Evolutionary conservation across 805 yeast genomes (phyloP).

Genomic region (Wickerhamia fluorescens): DNA sequence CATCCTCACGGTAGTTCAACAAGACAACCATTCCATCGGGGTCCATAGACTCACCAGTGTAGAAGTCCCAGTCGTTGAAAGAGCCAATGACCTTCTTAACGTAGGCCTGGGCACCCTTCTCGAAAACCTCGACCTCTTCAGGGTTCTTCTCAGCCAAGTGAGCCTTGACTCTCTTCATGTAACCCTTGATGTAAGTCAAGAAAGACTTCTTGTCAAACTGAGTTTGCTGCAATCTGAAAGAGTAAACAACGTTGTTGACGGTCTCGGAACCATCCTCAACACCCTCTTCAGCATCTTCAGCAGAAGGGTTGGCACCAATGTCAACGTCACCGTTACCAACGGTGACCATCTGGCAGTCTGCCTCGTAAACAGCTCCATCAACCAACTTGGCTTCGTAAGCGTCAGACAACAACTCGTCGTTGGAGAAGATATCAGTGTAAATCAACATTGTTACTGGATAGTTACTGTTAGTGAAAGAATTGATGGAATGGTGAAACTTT

Average conservation of each 20-base stretch:
- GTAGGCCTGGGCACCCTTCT: conserved; percentile 95
- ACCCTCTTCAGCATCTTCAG: conserved; percentile 86
- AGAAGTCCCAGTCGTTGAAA: conserved; percentile 99
- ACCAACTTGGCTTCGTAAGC: conserved; percentile 89
- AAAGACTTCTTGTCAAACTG: conserved; percentile 96
- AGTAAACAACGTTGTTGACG: conserved; percentile 97
- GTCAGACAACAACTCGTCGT: conserved; percentile 94
- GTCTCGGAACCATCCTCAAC: conserved; percentile 80
- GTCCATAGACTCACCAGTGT: conserved; percentile 99
- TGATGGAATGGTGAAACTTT: too few species aligned
- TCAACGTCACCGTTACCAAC: conserved; percentile 91
- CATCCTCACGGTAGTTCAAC: conserved; percentile 99
- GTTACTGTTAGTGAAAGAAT: too few species aligned
- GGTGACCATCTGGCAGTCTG: conserved; percentile 88
- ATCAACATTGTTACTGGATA: conserved; percentile 29
- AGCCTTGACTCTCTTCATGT: conserved; percentile 96
- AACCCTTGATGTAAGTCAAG: conserved; percentile 94
- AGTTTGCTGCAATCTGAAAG: conserved; percentile 96
- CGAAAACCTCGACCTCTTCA: conserved; percentile 79
- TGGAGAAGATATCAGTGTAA: conserved; percentile 72
- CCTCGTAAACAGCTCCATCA: conserved; percentile 91
- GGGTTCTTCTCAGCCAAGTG: conserved; percentile 85
- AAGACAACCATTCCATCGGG: conserved; percentile 98
- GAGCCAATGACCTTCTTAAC: conserved; percentile 92
- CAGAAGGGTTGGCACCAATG: conserved; percentile 99